These are phyloP conservation scores for Hypsizygus marmoreus DNA, from an alignment of 768 basidiomycete species.

Conservation along the genomic window DNA sequence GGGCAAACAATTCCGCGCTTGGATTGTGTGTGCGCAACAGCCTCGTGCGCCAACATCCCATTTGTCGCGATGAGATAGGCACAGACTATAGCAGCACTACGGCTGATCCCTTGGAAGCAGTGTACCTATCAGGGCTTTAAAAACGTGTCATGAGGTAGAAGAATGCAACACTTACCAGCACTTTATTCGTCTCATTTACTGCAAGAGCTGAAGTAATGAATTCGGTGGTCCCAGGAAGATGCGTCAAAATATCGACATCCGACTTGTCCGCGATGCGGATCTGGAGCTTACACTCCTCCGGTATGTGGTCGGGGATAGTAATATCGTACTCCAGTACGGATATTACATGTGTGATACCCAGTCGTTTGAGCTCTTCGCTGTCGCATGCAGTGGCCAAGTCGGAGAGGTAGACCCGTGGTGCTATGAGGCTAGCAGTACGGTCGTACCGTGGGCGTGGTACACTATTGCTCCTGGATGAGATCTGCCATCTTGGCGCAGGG, in stretches of 20 bases:
- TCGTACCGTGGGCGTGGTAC: slow-evolving; percentile 10
- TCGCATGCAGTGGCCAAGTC: slow-evolving; percentile 59
- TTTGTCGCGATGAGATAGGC: slow-evolving; percentile 66
- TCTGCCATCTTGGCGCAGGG: slow-evolving; percentile 32
- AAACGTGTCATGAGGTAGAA: not conserved
- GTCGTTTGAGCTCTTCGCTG: slow-evolving; percentile 43
- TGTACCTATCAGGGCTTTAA: slow-evolving; percentile 55
- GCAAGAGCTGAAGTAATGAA: slow-evolving; percentile 36
- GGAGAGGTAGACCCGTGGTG: slow-evolving; percentile 61
- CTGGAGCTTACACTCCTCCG: slow-evolving; percentile 46
- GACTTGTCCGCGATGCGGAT: slow-evolving; percentile 38
- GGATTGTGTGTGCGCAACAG: slow-evolving; percentile 55
- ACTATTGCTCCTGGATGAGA: slow-evolving; percentile 17
- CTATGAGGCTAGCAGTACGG: slow-evolving; percentile 38
- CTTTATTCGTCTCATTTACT: slow-evolving; percentile 36
- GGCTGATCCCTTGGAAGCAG: slow-evolving; percentile 74
- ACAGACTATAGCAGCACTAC: slow-evolving; percentile 74
- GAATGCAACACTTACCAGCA: slow-evolving; percentile 31
- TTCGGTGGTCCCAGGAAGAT: slow-evolving; percentile 37
- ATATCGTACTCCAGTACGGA: slow-evolving; percentile 60
- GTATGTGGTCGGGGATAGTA: slow-evolving; percentile 45
- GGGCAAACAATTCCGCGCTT: slow-evolving; percentile 64
- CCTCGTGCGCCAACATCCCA: slow-evolving; percentile 52
- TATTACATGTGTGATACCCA: slow-evolving; percentile 76
- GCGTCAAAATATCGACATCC: slow-evolving; percentile 32